Evolutionary conservation across 1,139 yeast species (phyloP).

Genomic region (Saccharomyces pastorianus): DNA sequence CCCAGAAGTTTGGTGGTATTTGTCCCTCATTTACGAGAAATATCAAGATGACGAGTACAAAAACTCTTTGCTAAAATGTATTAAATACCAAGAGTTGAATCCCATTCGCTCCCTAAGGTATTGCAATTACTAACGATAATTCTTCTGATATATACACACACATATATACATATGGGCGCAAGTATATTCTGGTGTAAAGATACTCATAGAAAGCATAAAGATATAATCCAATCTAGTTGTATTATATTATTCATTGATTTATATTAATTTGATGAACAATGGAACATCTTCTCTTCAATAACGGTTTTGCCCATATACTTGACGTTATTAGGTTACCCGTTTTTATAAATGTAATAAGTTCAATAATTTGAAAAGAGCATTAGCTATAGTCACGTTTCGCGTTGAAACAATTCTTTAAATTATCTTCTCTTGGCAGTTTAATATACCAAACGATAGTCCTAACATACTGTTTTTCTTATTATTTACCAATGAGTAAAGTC

Average conservation of each 20-base stretch:
- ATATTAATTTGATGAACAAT: too few relatives aligned
- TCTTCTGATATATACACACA: not conserved
- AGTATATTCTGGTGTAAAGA: not conserved
- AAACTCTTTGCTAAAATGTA: conserved; percentile 57
- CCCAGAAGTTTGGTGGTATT: conserved; percentile 67
- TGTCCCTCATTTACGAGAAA: conserved; percentile 57
- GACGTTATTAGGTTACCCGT: not conserved
- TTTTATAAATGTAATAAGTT: not conserved
- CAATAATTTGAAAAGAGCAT: not conserved
- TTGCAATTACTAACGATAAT: conserved; percentile 19
- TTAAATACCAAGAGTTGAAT: conserved; percentile 57
- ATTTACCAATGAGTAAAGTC: not conserved
- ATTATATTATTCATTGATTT: too few relatives aligned
- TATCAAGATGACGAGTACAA: conserved; percentile 50
- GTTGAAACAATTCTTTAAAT: not conserved
- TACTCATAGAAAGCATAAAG: not conserved
- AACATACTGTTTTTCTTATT: not conserved
- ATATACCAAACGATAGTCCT: not conserved
- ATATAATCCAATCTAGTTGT: not conserved
- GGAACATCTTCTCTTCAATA: too few relatives aligned
- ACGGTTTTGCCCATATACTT: too few relatives aligned
- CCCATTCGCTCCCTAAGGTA: conserved; percentile 46
- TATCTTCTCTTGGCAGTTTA: too few relatives aligned
- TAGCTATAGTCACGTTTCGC: not conserved
- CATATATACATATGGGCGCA: not conserved